These are phyloP conservation scores for Scheffersomyces titani DNA, from an alignment of 1,139 yeast species.

Conservation along the genomic window DNA sequence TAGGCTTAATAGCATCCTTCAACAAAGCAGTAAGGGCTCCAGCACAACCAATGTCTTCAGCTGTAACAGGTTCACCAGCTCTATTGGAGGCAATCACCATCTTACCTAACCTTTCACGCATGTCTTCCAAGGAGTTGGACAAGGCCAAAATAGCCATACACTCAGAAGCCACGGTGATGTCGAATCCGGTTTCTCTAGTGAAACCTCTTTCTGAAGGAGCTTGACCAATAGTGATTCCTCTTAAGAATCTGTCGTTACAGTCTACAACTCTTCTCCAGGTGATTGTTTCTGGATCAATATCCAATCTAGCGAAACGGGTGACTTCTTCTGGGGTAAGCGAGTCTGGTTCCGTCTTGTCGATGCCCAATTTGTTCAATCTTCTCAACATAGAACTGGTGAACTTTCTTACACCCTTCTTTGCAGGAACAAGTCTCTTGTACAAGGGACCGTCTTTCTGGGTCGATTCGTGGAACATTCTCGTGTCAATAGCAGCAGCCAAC, in stretches of 20 bases:
- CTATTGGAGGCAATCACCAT: conserved; percentile 88
- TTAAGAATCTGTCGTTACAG: conserved; percentile 88
- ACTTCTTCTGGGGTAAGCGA: conserved; percentile 81
- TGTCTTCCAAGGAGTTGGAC: conserved; percentile 75
- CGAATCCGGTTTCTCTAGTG: conserved; percentile 90
- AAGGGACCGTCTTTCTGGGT: conserved; percentile 91
- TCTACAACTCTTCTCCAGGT: conserved; percentile 98
- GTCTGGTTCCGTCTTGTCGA: conserved; percentile 77
- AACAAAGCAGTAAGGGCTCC: conserved; percentile 95
- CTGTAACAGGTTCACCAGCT: conserved; percentile 86
- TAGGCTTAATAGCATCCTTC: conserved; percentile 97
- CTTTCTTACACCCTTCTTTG: conserved; percentile 76
- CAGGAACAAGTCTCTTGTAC: conserved; percentile 85
- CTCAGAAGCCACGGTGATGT: conserved; percentile 95
- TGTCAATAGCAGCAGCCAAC: conserved; percentile 96
- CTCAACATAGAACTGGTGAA: conserved; percentile 79
- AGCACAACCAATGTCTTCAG: conserved; percentile 96
- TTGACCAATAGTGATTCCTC: conserved; percentile 90
- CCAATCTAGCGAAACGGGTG: conserved; percentile 75
- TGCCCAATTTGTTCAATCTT: conserved; percentile 79
- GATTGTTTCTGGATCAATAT: conserved; percentile 90
- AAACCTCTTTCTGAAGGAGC: conserved; percentile 95
- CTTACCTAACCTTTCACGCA: conserved; percentile 87
- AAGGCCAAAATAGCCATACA: conserved; percentile 98
- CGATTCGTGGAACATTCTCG: conserved; percentile 94